A percentile compares a stretch with the other conserved stretches of the same genome.
Conservation (phyloP, 805 yeast genomes). For the Aciculoconidium aculeatum region DNA sequence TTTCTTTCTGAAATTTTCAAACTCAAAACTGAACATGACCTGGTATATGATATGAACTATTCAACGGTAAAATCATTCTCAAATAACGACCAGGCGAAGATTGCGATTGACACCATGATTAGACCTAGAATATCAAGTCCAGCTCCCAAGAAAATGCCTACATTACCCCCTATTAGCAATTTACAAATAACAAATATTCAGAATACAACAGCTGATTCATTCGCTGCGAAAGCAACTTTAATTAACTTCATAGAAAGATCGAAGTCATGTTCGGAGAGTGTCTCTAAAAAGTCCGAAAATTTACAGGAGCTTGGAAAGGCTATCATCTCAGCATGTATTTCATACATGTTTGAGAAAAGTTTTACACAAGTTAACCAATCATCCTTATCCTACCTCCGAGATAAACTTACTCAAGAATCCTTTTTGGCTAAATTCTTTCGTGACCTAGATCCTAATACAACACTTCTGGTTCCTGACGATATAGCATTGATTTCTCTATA, state of each 20-base stretch:
- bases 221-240: slow-evolving; percentile 10
- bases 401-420: slow-evolving; percentile 37
- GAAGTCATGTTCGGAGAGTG: slow-evolving; percentile 51
- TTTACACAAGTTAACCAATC: slow-evolving; percentile 48
- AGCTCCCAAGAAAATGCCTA: slow-evolving; percentile 3
- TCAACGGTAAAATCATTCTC: slow-evolving; percentile 23
- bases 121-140: slow-evolving; percentile 27
- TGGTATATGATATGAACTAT: slow-evolving; percentile 29
- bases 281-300: slow-evolving; percentile 34
- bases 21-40: slow-evolving; percentile 30
- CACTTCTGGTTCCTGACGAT: slow-evolving; percentile 35
- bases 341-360: slow-evolving; percentile 60
- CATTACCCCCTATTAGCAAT: slow-evolving; percentile 7
- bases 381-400: slow-evolving; percentile 47
- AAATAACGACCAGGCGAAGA: slow-evolving; percentile 34
- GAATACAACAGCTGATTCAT: slow-evolving; percentile 9
- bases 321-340: slow-evolving; percentile 48
- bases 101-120: slow-evolving; percentile 44
- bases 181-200: slow-evolving; percentile 6
- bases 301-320: slow-evolving; percentile 54
- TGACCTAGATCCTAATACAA: slow-evolving; percentile 38
- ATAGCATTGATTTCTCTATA: slow-evolving; percentile 51
- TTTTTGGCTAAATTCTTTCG: slow-evolving; percentile 42
- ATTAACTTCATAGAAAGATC: slow-evolving; percentile 51
- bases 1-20: slow-evolving; percentile 33